phyloP scores from a whole-genome alignment of 352 stramenopile genomes.

The Pythium folliculosum region DNA sequence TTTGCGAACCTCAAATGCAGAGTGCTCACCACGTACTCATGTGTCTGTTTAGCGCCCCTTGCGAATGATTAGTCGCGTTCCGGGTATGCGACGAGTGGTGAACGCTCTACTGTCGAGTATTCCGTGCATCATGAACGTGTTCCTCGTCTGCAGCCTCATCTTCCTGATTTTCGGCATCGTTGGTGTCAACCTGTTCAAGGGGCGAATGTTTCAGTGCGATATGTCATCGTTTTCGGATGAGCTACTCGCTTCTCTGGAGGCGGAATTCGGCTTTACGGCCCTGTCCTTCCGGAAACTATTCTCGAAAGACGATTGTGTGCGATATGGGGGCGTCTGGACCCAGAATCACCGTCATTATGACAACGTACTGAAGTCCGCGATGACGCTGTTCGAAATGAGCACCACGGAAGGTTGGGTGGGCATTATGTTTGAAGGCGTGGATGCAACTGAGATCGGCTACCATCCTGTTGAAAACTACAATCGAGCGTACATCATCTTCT shows the following conservation, averaged over 20 bases:
- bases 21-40: neutral
- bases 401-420: conserved; percentile 84
- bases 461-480: conserved; percentile 80
- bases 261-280: conserved; percentile 39
- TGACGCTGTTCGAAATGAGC: conserved; percentile 84
- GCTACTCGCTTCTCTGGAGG: conserved; percentile 28
- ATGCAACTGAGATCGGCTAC: conserved; percentile 60
- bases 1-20: neutral
- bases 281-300: conserved; percentile 49
- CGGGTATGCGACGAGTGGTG: conserved; percentile 76
- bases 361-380: conserved; percentile 55
- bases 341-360: conserved; percentile 59
- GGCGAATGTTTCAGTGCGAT: conserved; percentile 72
- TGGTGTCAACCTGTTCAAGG: conserved; percentile 81
- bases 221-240: conserved; percentile 39
- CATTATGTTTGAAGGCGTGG: conserved; percentile 80
- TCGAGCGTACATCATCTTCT: conserved; percentile 67
- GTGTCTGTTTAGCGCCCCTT: conserved; percentile 39
- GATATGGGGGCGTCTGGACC: conserved; percentile 33
- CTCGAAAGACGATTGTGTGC: conserved; percentile 36
- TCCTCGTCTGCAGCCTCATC: conserved; percentile 87
- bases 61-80: conserved; percentile 64
- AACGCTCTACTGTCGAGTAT: conserved; percentile 76
- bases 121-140: conserved; percentile 74
- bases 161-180: conserved; percentile 86